Conservation (phyloP, 2,329 filamentous ascomycete species). For the Diaporthe citrichinensis region DNA sequence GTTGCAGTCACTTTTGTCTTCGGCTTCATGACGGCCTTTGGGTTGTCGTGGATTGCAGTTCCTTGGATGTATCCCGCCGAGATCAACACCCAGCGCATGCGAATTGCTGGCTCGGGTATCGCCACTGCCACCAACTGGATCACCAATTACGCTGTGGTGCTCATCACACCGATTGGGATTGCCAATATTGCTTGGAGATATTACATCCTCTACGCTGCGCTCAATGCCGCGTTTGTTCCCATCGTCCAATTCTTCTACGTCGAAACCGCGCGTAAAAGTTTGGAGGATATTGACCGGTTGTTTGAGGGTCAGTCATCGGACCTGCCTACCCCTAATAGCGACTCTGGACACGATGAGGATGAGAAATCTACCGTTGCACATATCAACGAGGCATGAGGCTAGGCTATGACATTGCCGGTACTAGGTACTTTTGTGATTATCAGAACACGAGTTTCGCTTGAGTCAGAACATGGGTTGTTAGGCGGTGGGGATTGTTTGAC, state of each 20-base stretch:
- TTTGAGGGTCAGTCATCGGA: background rate
- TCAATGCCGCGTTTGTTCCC: conserved; percentile 56
- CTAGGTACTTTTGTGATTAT: too few relatives aligned
- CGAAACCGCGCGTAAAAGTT: conserved; percentile 50
- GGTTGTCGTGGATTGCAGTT: conserved; percentile 7
- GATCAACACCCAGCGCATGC: conserved; percentile 26
- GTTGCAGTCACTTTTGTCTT: conserved; percentile 5
- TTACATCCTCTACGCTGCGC: conserved; percentile 61
- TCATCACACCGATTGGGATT: conserved; percentile 68
- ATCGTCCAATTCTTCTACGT: conserved; percentile 58
- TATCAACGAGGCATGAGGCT: background rate
- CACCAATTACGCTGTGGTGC: background rate
- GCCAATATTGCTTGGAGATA: conserved; percentile 60
- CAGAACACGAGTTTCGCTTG: too few relatives aligned
- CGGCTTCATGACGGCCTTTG: conserved; percentile 7
- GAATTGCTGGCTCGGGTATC: conserved; percentile 7
- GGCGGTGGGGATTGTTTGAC: background rate
- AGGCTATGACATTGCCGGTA: background rate
- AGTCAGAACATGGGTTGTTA: background rate
- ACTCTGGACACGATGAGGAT: background rate
- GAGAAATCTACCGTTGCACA: background rate
- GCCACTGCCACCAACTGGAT: conserved; percentile 31
- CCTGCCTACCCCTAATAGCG: background rate
- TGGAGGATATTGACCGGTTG: conserved; percentile 9
- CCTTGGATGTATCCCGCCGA: conserved; percentile 30